Base-by-base conservation (phyloP, 139 green algal genomes). In the Picochlorum sp. region DNA sequence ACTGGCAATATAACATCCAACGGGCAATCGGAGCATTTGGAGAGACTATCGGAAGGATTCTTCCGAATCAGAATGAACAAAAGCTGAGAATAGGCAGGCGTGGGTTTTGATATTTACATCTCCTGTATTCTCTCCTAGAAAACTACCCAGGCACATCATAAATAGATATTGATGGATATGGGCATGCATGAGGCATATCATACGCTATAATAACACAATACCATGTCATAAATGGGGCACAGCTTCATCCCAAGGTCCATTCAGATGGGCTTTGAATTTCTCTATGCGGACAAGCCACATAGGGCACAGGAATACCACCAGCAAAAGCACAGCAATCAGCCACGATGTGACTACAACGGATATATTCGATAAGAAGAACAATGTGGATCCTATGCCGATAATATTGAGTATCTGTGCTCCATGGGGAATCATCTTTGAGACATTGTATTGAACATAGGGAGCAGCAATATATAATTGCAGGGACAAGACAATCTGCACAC, bases 251-350 rank as follows among this genome's bases (percentile, higher is more conserved):
- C 87, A 95, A 1, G 86, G 86, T 1, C 87, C 87, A 49, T 86
- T 95, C 66, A 96, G 96, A 49, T 91, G 66, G 1, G 85, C 79
- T 67, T 96, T 96, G 77, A 88, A 95, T 69, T 92, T 92, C 38
- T 94, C 79, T 11, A 93, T 86, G 26, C 78, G 70, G 28, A 96
- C 85, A 49, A 96, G 75, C 77, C 80, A 92, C 61, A 77, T 67
- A 5, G 89, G 89, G 59, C 82, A 95, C 16, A 88, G 11, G 18
- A 90, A 74, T 1, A 45, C 72, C 10, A 96, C 44, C 11, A 76
- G 80, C 5, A 70, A 4, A 8, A 84, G 20, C 0, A 45, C 45
- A 34, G 47, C 41, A 8, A 68, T 10, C 20, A 67, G 72, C 13
- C 52, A 56, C 0, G 65, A 73, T 10, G 79, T 66, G 5, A 79